These are phyloP conservation scores for Fusarium decemcellulare DNA, from an alignment of 2,329 filamentous ascomycete genomes.

Conservation along the genomic window DNA sequence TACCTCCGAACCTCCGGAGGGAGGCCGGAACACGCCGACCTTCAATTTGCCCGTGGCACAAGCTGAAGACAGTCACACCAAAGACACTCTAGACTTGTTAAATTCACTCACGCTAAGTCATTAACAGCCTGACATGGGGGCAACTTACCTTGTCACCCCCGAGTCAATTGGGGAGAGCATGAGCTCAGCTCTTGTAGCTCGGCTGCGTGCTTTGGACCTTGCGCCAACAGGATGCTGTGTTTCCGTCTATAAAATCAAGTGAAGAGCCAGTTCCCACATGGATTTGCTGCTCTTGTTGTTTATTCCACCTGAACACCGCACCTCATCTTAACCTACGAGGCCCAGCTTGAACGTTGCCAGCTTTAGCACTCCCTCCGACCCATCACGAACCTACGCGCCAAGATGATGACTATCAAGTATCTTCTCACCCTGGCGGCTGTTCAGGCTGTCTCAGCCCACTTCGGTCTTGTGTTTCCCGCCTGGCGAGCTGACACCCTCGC, in stretches of 20 bases:
- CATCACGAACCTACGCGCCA: slow-evolving; percentile 1
- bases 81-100: slow-evolving; percentile 26
- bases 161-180: slow-evolving; percentile 10
- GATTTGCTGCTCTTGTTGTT: background rate
- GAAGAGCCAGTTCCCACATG: slow-evolving; percentile 7
- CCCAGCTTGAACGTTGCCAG: too few relatives aligned
- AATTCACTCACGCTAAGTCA: slow-evolving; percentile 41
- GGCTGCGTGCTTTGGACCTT: slow-evolving; percentile 22
- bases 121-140: slow-evolving; percentile 14
- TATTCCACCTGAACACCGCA: background rate
- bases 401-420: slow-evolving; percentile 51
- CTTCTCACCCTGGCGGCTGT: slow-evolving; percentile 53
- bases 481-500: slow-evolving; percentile 65
- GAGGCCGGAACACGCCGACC: slow-evolving; percentile 16
- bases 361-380: background rate
- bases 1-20: slow-evolving; percentile 31
- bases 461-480: slow-evolving; percentile 61
- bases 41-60: slow-evolving; percentile 18
- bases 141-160: slow-evolving; percentile 12
- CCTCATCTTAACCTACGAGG: too few relatives aligned
- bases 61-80: slow-evolving; percentile 7
- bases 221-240: slow-evolving; percentile 4
- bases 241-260: slow-evolving; percentile 34
- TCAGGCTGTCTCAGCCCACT: slow-evolving; percentile 62
- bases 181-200: slow-evolving; percentile 6